Conservation (phyloP, 1,139 yeast species). For the Yamadazyma epiphylla region DNA sequence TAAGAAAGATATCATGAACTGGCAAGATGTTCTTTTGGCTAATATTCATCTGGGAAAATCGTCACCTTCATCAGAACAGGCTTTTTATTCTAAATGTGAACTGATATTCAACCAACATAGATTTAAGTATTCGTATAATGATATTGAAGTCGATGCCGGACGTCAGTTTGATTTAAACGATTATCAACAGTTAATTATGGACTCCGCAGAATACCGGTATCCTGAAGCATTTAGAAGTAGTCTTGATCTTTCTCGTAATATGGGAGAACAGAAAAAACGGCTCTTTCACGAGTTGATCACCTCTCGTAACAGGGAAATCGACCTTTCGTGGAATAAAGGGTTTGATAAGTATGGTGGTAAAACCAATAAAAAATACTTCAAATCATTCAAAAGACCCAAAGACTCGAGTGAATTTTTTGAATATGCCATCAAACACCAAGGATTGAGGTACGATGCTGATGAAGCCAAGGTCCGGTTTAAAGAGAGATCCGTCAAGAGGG, state of each 20-base stretch:
- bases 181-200: no score
- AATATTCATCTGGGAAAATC: constrained; percentile 3
- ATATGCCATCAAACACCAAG: constrained; percentile 6
- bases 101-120: constrained; percentile 7
- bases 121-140: constrained; percentile 8
- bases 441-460: constrained; percentile 8
- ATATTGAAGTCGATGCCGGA: constrained; percentile 6
- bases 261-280: constrained; percentile 5
- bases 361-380: no score
- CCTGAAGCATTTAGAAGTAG: no score
- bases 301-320: constrained; percentile 2
- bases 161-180: no score
- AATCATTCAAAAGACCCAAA: not conserved
- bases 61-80: not conserved
- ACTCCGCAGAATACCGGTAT: no score
- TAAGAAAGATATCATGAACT: constrained; percentile 3
- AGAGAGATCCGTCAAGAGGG: no score
- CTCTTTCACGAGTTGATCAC: constrained; percentile 4
- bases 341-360: constrained; percentile 1
- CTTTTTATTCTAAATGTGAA: constrained; percentile 9
- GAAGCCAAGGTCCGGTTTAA: constrained; percentile 4
- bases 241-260: no score
- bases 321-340: constrained; percentile 10
- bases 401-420: constrained; percentile 1
- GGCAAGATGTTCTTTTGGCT: constrained; percentile 14